phyloP scores from a whole-genome alignment of 768 basidiomycete species.

The Leccinum incarnatum region DNA sequence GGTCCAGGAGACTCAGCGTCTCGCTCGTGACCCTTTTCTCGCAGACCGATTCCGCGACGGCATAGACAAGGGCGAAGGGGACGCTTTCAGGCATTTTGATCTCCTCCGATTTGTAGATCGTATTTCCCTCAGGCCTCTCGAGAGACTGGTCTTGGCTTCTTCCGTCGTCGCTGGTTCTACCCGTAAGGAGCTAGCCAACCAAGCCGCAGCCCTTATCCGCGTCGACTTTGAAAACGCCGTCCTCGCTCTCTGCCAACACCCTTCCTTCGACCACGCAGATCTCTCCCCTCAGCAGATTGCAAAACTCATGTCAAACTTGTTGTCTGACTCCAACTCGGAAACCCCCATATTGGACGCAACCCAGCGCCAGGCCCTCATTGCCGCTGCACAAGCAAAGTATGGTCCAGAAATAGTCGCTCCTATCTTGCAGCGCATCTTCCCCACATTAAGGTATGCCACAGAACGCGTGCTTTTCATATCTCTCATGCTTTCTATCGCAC shows the following conservation, averaged over 20 bases:
- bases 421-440: constrained; percentile 70
- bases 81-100: constrained; percentile 81
- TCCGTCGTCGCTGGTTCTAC: constrained; percentile 66
- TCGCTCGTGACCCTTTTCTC: constrained; percentile 86
- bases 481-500: constrained; percentile 14
- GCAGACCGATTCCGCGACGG: constrained; percentile 90
- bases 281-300: constrained; percentile 70
- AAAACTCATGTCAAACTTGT: constrained; percentile 77
- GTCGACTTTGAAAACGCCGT: constrained; percentile 78
- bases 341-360: constrained; percentile 65
- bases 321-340: constrained; percentile 69
- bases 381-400: constrained; percentile 75
- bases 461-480: constrained; percentile 10
- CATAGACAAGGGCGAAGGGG: constrained; percentile 84
- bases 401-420: constrained; percentile 74
- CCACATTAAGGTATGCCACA: constrained; percentile 62
- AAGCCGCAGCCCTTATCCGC: constrained; percentile 68
- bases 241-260: constrained; percentile 71
- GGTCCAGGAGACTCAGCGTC: constrained; percentile 83
- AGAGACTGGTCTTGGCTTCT: constrained; percentile 73
- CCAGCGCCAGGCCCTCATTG: constrained; percentile 73
- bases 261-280: constrained; percentile 81
- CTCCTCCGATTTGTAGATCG: constrained; percentile 80
- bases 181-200: constrained; percentile 53
- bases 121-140: constrained; percentile 74